phyloP scores from a whole-genome alignment of 164 flowering plant species.

The Piper betle region DNA sequence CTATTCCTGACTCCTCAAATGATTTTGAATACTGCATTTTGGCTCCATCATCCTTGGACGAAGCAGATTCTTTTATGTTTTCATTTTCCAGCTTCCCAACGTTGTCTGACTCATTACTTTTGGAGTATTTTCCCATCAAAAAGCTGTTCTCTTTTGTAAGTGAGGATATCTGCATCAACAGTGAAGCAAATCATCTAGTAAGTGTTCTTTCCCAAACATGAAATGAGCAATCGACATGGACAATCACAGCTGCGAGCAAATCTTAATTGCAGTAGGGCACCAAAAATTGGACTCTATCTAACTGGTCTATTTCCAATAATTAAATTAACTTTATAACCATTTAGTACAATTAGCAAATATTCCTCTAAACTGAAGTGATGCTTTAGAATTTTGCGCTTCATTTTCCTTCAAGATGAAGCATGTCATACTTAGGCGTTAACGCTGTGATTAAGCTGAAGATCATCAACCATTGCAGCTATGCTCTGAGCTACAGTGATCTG shows the following conservation, averaged over 20 bases:
- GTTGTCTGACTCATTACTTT: conserved; percentile 7
- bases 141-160: conserved; percentile 30
- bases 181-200: conserved; percentile 1
- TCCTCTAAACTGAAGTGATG: too few species aligned
- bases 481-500: too few species aligned
- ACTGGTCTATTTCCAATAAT: background rate
- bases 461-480: too few species aligned
- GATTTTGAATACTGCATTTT: conserved; percentile 15
- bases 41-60: conserved; percentile 11
- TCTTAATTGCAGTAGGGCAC: background rate
- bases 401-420: background rate
- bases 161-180: conserved; percentile 40
- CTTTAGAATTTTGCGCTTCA: background rate
- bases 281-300: background rate
- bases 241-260: background rate
- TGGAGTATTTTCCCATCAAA: conserved; percentile 19
- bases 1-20: conserved; percentile 14
- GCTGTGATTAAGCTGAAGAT: too few species aligned
- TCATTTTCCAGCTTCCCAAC: conserved; percentile 5
- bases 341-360: background rate
- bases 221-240: background rate
- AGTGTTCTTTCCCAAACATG: background rate
- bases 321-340: background rate
- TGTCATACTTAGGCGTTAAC: background rate
- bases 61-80: conserved; percentile 6